phyloP scores from a whole-genome alignment of 345 rosid genomes.

The Psidium guajava region DNA sequence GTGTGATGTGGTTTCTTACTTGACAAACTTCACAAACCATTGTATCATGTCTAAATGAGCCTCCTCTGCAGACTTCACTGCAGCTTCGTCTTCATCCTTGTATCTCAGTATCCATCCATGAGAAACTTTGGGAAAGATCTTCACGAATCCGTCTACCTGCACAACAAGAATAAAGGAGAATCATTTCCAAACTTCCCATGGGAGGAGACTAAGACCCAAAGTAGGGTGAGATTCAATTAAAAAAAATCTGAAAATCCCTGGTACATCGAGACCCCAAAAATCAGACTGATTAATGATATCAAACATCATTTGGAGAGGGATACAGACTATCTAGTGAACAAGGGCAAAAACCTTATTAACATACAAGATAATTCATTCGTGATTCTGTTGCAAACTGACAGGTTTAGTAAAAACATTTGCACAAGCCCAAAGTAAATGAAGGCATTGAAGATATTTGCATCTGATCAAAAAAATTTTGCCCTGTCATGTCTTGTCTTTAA shows the following conservation, averaged over 20 bases:
- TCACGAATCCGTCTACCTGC: constrained; percentile 51
- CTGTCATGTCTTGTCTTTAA: not conserved
- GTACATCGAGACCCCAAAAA: not conserved
- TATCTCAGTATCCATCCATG: constrained; percentile 81
- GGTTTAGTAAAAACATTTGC: not conserved
- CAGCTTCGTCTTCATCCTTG: constrained; percentile 27
- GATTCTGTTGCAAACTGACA: not conserved
- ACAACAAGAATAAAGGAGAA: not conserved
- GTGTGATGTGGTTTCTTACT: constrained; percentile 11
- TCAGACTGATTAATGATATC: not conserved
- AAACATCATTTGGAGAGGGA: not conserved
- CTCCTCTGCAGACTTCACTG: constrained; percentile 47
- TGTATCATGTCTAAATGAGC: constrained; percentile 53
- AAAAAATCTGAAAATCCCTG: not conserved
- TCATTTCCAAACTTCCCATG: not conserved
- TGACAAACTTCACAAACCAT: constrained; percentile 52
- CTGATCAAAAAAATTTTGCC: not conserved
- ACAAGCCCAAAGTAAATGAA: not conserved
- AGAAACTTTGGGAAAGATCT: constrained; percentile 57
- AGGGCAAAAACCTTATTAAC: not conserved
- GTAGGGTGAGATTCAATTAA: not conserved
- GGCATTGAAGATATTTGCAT: not conserved
- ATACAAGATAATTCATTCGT: not conserved
- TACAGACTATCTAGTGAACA: not conserved
- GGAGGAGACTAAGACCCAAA: not conserved